A percentile compares a stretch with the other conserved stretches of the same genome.
These are phyloP conservation scores for Wolfiporia cocos DNA, from an alignment of 1,284 basidiomycete genomes.

Conservation along the genomic window DNA sequence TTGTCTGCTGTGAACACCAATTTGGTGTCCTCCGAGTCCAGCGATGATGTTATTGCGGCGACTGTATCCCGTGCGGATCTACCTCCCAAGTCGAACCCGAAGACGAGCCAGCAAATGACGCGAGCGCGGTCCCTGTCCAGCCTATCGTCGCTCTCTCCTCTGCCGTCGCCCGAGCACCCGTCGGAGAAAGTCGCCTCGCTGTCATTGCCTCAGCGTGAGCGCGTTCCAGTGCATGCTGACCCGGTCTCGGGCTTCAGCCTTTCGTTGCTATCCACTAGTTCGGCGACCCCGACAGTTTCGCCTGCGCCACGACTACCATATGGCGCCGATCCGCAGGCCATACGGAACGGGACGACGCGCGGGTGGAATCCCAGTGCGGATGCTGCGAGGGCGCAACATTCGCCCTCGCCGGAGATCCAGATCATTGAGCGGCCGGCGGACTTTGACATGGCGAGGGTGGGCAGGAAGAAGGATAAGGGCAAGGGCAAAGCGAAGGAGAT, in stretches of 20 bases:
- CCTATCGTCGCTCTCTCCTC: constrained; percentile 2
- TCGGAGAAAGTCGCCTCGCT: neutral
- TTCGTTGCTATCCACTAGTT: neutral
- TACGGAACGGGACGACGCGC: too few species aligned
- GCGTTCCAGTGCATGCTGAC: neutral
- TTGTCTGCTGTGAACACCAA: too few species aligned
- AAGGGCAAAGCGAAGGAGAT: neutral
- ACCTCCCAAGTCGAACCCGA: neutral
- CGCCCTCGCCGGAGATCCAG: constrained; percentile 4
- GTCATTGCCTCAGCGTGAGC: neutral
- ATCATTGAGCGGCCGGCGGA: constrained; percentile 4
- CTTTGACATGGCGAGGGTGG: neutral
- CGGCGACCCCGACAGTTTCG: too few species aligned
- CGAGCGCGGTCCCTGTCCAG: constrained; percentile 1
- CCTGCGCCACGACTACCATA: too few species aligned
- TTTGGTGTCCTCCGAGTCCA: too few species aligned
- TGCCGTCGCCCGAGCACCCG: too few species aligned
- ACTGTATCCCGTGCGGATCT: neutral
- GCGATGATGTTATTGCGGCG: neutral
- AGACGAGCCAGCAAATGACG: too few species aligned
- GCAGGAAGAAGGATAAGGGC: neutral
- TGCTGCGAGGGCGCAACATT: neutral
- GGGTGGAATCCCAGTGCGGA: neutral
- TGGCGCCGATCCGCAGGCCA: too few species aligned
- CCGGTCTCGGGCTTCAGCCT: neutral